These are phyloP conservation scores for Monilinia fructicola DNA, from an alignment of 2,329 filamentous ascomycete species.

Conservation along the genomic window DNA sequence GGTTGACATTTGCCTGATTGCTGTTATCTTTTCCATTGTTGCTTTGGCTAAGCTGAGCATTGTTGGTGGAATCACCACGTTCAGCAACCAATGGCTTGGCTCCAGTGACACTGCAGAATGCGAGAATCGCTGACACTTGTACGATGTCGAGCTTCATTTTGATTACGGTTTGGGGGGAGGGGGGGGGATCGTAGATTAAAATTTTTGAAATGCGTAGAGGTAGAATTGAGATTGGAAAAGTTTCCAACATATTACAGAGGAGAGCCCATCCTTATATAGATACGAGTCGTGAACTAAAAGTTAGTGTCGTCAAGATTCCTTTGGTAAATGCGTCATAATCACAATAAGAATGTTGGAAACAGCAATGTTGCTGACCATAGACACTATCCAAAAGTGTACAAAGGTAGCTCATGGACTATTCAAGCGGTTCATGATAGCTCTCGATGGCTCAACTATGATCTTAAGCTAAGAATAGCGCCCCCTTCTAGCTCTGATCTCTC, in stretches of 20 bases:
- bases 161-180: too few relatives aligned
- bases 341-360: neutral
- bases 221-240: neutral
- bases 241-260: accelerated
- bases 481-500: too few relatives aligned
- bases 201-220: neutral
- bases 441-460: neutral
- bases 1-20: neutral
- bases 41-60: neutral
- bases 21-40: neutral
- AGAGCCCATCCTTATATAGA: neutral
- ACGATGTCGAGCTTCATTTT: neutral
- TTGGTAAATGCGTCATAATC: neutral
- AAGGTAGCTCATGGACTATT: neutral
- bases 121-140: neutral
- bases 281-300: too few relatives aligned
- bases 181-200: neutral
- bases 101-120: neutral
- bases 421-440: neutral
- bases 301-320: neutral
- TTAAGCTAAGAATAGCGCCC: too few relatives aligned
- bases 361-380: too few relatives aligned
- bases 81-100: neutral
- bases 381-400: neutral
- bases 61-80: neutral